Evolutionary conservation across 1,284 basidiomycete genomes (phyloP).

Genomic region (Apiotrichum sp.): DNA sequence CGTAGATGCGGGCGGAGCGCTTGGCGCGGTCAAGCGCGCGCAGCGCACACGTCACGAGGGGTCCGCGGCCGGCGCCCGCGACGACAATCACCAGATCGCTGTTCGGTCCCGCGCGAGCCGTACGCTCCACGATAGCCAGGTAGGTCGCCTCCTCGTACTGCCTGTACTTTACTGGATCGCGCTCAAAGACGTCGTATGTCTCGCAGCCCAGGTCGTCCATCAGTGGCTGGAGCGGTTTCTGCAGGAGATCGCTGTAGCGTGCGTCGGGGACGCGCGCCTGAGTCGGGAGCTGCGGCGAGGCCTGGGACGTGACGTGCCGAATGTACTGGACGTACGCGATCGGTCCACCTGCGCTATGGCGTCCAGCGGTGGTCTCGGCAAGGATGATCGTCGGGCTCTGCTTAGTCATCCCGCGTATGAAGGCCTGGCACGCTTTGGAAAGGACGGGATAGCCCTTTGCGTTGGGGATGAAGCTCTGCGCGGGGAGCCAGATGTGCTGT

Average conservation of each 20-base stretch:
- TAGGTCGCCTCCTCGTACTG: conserved; percentile 93
- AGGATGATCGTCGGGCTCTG: conserved; percentile 76
- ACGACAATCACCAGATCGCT: conserved; percentile 61
- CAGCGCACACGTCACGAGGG: conserved; percentile 80
- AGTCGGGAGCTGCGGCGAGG: conserved; percentile 47
- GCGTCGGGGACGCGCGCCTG: conserved; percentile 77
- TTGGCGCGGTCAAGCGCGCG: conserved; percentile 67
- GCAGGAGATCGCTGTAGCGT: conserved; percentile 83
- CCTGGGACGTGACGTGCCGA: conserved; percentile 68
- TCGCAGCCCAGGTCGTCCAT: conserved; percentile 94
- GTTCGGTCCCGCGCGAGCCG: conserved; percentile 21
- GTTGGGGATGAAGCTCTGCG: conserved; percentile 88
- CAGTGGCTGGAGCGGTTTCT: conserved; percentile 91
- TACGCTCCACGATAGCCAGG: conserved; percentile 68
- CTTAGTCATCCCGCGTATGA: conserved; percentile 81
- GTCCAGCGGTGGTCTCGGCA: conserved; percentile 57
- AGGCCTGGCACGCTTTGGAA: conserved; percentile 81
- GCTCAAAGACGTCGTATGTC: conserved; percentile 96
- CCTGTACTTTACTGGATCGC: conserved; percentile 92
- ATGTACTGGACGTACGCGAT: conserved; percentile 87
- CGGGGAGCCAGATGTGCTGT: conserved; percentile 78
- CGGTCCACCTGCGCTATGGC: conserved; percentile 74
- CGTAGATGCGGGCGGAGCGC: conserved; percentile 66
- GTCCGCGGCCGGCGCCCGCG: conserved; percentile 91
- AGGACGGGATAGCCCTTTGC: conserved; percentile 95